Evolutionary conservation across 768 basidiomycete species (phyloP).

Genomic region (Leucosporidium creatinivorum): DNA sequence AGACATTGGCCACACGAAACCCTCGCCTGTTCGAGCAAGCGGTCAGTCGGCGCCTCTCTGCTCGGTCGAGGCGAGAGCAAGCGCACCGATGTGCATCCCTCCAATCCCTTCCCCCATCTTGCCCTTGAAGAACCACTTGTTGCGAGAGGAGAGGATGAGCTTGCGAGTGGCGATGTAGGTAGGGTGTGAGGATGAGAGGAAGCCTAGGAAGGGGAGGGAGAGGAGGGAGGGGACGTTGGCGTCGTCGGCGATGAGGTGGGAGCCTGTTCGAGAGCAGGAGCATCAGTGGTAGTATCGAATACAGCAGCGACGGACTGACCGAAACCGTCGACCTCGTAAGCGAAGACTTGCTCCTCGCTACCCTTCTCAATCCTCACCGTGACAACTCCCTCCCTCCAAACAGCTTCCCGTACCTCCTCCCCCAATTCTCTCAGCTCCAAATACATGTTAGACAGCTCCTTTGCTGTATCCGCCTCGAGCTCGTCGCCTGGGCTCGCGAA

Average conservation of each 20-base stretch:
- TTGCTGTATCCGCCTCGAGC: no score
- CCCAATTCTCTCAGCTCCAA: no score
- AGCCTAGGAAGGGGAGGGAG: neutral
- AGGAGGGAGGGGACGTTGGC: neutral
- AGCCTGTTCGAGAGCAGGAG: neutral
- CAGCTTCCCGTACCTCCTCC: neutral
- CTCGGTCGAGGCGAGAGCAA: no score
- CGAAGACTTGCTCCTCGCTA: neutral
- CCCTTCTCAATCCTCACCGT: neutral
- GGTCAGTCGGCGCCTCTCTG: neutral
- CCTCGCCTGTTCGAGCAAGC: neutral
- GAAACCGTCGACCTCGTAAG: neutral
- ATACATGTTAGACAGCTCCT: no score
- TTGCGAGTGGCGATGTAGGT: neutral
- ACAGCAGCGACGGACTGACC: neutral
- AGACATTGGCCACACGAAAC: neutral
- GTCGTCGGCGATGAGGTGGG: neutral
- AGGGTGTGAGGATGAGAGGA: neutral
- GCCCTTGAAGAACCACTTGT: constrained; percentile 7
- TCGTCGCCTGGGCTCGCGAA: neutral
- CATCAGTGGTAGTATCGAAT: neutral
- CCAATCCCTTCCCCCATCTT: neutral
- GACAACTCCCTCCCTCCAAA: neutral
- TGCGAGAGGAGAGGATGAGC: neutral
- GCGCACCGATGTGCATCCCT: neutral